These are phyloP conservation scores for Solanum sitiens DNA, from an alignment of 257 asterid genomes.

Conservation along the genomic window DNA sequence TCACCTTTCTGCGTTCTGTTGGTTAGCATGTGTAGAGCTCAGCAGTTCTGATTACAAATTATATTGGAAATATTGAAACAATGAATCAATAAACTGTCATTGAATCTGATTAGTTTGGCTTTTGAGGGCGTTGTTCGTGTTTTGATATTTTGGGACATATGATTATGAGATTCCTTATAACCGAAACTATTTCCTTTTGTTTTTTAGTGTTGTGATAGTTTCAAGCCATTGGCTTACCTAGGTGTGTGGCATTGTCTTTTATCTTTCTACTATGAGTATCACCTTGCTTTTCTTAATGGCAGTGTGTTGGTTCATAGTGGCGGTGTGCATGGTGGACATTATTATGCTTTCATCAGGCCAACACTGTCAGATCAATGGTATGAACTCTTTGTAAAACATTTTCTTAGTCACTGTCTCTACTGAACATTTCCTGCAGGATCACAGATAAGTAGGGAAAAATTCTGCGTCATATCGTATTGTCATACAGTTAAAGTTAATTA, in stretches of 20 bases:
- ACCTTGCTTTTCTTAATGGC: conserved; percentile 10
- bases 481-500: neutral
- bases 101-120: neutral
- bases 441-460: neutral
- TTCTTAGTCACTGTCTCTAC: neutral
- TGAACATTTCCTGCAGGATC: neutral
- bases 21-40: neutral
- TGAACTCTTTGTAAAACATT: conserved; percentile 6
- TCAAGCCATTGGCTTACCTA: neutral
- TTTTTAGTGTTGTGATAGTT: neutral
- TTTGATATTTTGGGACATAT: neutral
- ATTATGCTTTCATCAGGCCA: conserved; percentile 97
- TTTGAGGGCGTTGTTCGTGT: neutral
- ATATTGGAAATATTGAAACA: neutral
- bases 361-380: conserved; percentile 92
- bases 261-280: neutral
- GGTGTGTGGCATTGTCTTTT: neutral
- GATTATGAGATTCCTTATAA: neutral
- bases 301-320: conserved; percentile 99
- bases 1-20: neutral
- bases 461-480: neutral
- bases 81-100: neutral
- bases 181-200: neutral
- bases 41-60: neutral
- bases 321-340: conserved; percentile 97